Base-by-base conservation (phyloP, 2,329 filamentous ascomycete species). In the Talaromyces piceae region DNA sequence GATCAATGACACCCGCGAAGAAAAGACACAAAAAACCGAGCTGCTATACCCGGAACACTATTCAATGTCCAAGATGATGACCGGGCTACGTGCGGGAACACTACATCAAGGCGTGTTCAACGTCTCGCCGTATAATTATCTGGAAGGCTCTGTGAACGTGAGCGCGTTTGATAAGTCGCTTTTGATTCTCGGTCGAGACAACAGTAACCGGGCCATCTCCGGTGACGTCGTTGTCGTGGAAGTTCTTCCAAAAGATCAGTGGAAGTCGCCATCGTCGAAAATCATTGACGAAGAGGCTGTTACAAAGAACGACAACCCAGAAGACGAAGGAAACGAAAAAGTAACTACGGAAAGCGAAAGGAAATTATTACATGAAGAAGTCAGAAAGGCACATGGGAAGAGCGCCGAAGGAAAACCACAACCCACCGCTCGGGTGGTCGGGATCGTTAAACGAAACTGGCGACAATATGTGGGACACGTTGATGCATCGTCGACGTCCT, bases 391-490 rank as follows among this genome's bases (percentile, higher is more conserved):
- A 0, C 91, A 97, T 60, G 86, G 83, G 48, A 84, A 86, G 63
- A 82, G 76, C 49, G 79, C 80, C 0, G 90, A 96, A 68, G 85
- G 84, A 41, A 82, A 83, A 46, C 82, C 88, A 2, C 90, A 96
- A 61, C 93, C 93, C 5, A 97, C 93, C 5, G 93, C 91, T 23
- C 88, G 81, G 65, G 87, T 98, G 11, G 89, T 97, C 5, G 93
- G 93, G 45, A 79, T 97, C 22, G 82, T 95, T 65, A 96, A 95
- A 72, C 83, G 93, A 48, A 97, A 97, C 68, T 98, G 93, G 93
- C 81, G 93, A 54, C 94, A 97, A 69, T 97, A 96, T 61, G 93
- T 98, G 55, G 93, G 93, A 2, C 91, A 96, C 64, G 86, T 98
- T 51, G 93, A 98, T 65, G 84, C 86, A 47, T 88, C 87, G 9